Evolutionary conservation across 108 stramenopile species (phyloP), one percentile per base, ranked within the genome.

Genomic region (Asterionellopsis glacialis): DNA sequence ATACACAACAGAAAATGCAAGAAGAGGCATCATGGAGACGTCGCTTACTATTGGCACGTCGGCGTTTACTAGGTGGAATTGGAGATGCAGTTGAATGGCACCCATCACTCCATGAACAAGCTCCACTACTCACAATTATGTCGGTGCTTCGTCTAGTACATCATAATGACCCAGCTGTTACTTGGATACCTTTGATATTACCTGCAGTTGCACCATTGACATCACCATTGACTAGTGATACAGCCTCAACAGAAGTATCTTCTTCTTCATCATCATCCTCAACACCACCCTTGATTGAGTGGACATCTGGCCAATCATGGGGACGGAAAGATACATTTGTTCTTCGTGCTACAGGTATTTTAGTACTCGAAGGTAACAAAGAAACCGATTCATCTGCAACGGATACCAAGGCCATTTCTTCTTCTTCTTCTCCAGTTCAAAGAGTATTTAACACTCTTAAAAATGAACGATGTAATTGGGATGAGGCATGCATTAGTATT

Each of bases 71-170:
- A 19, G 61, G 16, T 7, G 51, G 61, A 1, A 52, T 53, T 0
- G 61, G 61, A 5, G 51, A 63, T 22, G 25, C 61, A 18, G 19
- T 52, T 14, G 48, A 51, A 51, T 63, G 61, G 61, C 48, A 52
- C 26, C 23, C 61, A 6, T 51, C 61, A 13, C 26, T 23, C 22
- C 51, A 51, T 18, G 28, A n/a, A 3, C 51, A 52, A 49, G 61
- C 61, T 13, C 61, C 61, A 21, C n/a, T 63, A 3, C 51, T 63
- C 16, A 63, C 61, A 2, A 63, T 63, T 1, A 7, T 63, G 22
- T 51, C 61, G 33, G 61, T 63, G 13, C 33, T 63, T 33, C 33
- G 33, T 33, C 33, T 33, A 5, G 33, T 33, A 33, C 33, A 33
- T 7, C 33, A 33, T 33, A 7, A 27, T 13, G 50, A 51, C 38